Percentiles rank a stretch among this genome's conserved stretches.
phyloP scores from a whole-genome alignment of 2,329 filamentous ascomycete species.

The Dactylellina leptospora region DNA sequence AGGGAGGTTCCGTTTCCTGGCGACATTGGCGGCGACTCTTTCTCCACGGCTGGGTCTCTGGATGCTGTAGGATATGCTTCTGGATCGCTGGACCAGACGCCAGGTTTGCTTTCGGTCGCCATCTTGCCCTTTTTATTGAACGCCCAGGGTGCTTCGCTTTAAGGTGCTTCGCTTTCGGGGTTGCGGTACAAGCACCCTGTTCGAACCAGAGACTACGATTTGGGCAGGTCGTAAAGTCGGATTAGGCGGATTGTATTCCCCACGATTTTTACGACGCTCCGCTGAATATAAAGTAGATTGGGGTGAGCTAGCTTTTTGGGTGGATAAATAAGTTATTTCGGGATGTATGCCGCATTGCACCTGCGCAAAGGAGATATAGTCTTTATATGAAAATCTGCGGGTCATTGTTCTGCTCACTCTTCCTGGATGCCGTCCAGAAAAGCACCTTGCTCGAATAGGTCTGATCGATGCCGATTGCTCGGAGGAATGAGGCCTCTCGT shows the following conservation, averaged over 20 bases:
- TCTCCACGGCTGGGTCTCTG: slow-evolving; percentile 28
- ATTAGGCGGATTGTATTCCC: slow-evolving; percentile 10
- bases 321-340: slow-evolving; percentile 6
- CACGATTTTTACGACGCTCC: slow-evolving; percentile 4
- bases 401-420: slow-evolving; percentile 39
- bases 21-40: slow-evolving; percentile 51
- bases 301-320: slow-evolving; percentile 8
- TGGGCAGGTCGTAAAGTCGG: slow-evolving; percentile 23
- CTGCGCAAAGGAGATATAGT: slow-evolving; percentile 35
- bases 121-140: slow-evolving; percentile 27
- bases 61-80: slow-evolving; percentile 35
- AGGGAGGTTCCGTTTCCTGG: slow-evolving; percentile 37
- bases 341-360: slow-evolving; percentile 24
- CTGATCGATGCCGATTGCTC: slow-evolving; percentile 15
- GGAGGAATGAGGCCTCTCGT: slow-evolving; percentile 18
- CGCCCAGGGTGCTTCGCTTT: not conserved
- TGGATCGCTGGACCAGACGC: slow-evolving; percentile 45
- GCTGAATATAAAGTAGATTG: slow-evolving; percentile 14
- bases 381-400: slow-evolving; percentile 43
- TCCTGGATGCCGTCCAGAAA: slow-evolving; percentile 16
- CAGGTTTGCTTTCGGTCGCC: slow-evolving; percentile 29
- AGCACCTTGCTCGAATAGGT: slow-evolving; percentile 48
- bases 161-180: too few species aligned
- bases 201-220: slow-evolving; percentile 12
- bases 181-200: slow-evolving; percentile 4